Evolutionary conservation across 169 alveolate species (phyloP).

Genomic region (Plasmodium gaboni): DNA sequence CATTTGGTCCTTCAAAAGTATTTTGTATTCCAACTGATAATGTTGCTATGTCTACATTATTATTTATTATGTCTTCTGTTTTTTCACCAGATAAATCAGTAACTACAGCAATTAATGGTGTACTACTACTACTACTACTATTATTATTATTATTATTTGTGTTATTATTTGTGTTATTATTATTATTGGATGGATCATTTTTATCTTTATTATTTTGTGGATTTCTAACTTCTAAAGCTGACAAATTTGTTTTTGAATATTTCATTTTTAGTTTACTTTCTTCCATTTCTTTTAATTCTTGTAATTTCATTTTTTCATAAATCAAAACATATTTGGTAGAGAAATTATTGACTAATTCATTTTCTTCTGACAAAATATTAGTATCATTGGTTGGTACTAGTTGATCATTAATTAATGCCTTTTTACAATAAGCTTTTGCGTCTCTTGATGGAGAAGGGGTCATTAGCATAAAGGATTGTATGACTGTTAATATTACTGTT

Average conservation of each 20-base stretch:
- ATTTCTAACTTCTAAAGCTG: slow-evolving; percentile 52
- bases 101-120: slow-evolving; percentile 63
- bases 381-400: slow-evolving; percentile 20
- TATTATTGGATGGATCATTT: neutral
- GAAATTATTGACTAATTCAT: slow-evolving; percentile 28
- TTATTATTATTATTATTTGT: neutral
- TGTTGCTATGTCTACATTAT: slow-evolving; percentile 28
- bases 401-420: slow-evolving; percentile 41
- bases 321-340: slow-evolving; percentile 48
- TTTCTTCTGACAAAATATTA: slow-evolving; percentile 38
- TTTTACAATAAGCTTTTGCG: slow-evolving; percentile 56
- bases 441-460: slow-evolving; percentile 67
- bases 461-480: slow-evolving; percentile 63
- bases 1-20: slow-evolving; percentile 21
- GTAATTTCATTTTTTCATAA: slow-evolving; percentile 44
- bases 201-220: slow-evolving; percentile 11
- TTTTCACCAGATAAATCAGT: slow-evolving; percentile 23
- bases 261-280: slow-evolving; percentile 33
- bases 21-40: slow-evolving; percentile 38
- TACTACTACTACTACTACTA: neutral
- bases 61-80: slow-evolving; percentile 40
- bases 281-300: slow-evolving; percentile 56
- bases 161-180: neutral
- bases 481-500: slow-evolving; percentile 35
- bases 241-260: slow-evolving; percentile 7